Percentiles rank a stretch among this genome's conserved stretches.
These are phyloP conservation scores for Zygnema circumcarinatum DNA, from an alignment of 139 green algal genomes.

Conservation along the genomic window DNA sequence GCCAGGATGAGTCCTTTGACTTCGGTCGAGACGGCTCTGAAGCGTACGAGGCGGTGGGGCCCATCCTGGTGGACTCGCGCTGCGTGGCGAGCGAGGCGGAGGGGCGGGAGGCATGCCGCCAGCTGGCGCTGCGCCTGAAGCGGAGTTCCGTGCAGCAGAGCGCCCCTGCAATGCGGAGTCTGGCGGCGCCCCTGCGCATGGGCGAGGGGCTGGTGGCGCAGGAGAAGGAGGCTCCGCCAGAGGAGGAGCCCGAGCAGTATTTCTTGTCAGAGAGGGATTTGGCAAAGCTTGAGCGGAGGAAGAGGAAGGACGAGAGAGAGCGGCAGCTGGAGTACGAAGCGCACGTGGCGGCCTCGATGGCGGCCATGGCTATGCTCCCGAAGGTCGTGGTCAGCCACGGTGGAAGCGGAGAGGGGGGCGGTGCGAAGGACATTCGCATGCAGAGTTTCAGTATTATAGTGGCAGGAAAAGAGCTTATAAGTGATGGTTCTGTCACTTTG, in stretches of 20 bases:
- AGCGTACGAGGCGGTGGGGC: conserved; percentile 39
- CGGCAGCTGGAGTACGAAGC: conserved; percentile 50
- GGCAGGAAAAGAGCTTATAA: conserved; percentile 59
- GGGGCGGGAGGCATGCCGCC: conserved; percentile 7
- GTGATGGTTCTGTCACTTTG: conserved; percentile 51
- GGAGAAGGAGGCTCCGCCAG: conserved; percentile 6
- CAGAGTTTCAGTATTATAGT: conserved; percentile 57
- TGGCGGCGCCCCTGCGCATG: conserved; percentile 35
- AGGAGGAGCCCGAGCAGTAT: conserved; percentile 35
- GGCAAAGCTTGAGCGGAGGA: conserved; percentile 48
- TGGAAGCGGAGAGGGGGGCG: conserved; percentile 13
- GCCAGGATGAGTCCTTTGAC: conserved; percentile 40
- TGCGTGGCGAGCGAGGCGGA: conserved; percentile 5
- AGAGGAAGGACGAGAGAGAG: conserved; percentile 54
- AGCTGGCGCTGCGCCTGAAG: conserved; percentile 9
- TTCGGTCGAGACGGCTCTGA: conserved; percentile 19
- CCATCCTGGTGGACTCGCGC: conserved; percentile 28
- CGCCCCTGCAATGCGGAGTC: not conserved
- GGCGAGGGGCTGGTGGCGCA: conserved; percentile 27
- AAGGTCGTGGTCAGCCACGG: conserved; percentile 38
- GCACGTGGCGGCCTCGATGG: conserved; percentile 38
- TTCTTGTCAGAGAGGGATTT: conserved; percentile 49
- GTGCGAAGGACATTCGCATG: conserved; percentile 43
- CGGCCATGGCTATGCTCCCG: conserved; percentile 25
- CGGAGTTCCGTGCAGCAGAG: not conserved